Percentiles rank a stretch among this genome's conserved stretches.
phyloP scores from a whole-genome alignment of 768 basidiomycete genomes.

The Xanthoconium purpureum region DNA sequence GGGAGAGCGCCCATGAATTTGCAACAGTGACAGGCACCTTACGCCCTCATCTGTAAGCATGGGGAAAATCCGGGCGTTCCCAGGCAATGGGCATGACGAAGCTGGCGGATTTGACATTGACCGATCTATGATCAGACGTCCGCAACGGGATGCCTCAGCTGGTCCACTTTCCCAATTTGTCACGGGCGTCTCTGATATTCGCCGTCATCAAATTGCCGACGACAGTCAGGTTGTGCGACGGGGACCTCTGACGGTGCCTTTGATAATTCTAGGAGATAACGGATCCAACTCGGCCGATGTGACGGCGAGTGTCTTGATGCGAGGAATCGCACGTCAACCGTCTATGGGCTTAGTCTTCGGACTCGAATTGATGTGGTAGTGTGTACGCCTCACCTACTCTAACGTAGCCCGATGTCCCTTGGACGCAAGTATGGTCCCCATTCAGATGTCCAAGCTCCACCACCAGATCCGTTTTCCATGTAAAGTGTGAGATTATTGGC shows the following conservation, averaged over 20 bases:
- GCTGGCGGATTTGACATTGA: neutral
- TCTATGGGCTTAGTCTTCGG: too few species aligned
- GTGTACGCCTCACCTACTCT: too few species aligned
- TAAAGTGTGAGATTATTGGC: too few species aligned
- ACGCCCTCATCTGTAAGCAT: neutral
- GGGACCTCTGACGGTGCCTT: neutral
- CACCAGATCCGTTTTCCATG: too few species aligned
- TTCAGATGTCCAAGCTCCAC: neutral
- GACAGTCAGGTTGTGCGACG: neutral
- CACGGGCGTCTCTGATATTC: neutral
- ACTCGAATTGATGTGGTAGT: too few species aligned
- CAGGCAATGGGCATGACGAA: neutral
- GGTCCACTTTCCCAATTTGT: neutral
- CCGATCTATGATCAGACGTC: neutral
- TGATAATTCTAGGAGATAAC: neutral
- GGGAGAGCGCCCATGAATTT: neutral
- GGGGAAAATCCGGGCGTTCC: neutral
- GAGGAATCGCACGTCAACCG: too few species aligned
- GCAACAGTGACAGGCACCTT: neutral
- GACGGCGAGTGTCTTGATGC: too few species aligned
- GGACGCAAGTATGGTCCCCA: neutral
- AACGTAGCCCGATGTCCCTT: neutral
- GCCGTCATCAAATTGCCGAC: neutral
- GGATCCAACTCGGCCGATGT: too few species aligned
- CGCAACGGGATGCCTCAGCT: slow-evolving; percentile 3